Conservation (phyloP, 2,329 filamentous ascomycete species). For the Ascomycota sp. region DNA sequence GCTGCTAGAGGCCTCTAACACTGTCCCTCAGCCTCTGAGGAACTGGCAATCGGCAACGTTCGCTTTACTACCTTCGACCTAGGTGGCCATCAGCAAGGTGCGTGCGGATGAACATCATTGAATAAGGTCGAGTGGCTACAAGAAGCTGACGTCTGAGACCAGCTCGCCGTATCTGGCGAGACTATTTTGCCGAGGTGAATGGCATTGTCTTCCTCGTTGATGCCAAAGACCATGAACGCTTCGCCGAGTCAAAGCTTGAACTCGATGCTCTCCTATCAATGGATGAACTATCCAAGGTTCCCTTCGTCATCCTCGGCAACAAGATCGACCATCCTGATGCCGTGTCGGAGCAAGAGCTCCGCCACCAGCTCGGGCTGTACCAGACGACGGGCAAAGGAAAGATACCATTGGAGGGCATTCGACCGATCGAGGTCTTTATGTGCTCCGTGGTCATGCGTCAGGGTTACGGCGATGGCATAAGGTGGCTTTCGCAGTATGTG, state of each 20-base stretch:
- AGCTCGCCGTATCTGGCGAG: constrained; percentile 89
- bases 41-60: constrained; percentile 80
- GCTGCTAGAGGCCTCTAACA: constrained; percentile 1
- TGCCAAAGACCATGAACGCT: constrained; percentile 89
- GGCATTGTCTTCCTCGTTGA: constrained; percentile 97
- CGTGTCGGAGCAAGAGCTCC: constrained; percentile 84
- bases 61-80: constrained; percentile 90
- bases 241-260: constrained; percentile 87
- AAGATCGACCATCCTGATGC: constrained; percentile 98
- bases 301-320: constrained; percentile 91
- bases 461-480: constrained; percentile 78
- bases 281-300: constrained; percentile 91
- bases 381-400: constrained; percentile 95
- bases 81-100: constrained; percentile 82
- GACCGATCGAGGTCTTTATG: constrained; percentile 96
- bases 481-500: constrained; percentile 85
- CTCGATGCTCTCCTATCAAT: constrained; percentile 87
- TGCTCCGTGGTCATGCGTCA: constrained; percentile 97
- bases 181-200: constrained; percentile 91
- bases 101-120: too few species aligned
- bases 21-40: constrained; percentile 50
- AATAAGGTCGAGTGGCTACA: too few species aligned
- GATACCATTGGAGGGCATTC: constrained; percentile 75
- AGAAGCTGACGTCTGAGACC: too few species aligned
- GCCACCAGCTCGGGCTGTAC: constrained; percentile 80